Evolutionary conservation across 2,329 filamentous ascomycete species (phyloP), one percentile per base, ranked within the genome.

Genomic region (Fusarium sp.): DNA sequence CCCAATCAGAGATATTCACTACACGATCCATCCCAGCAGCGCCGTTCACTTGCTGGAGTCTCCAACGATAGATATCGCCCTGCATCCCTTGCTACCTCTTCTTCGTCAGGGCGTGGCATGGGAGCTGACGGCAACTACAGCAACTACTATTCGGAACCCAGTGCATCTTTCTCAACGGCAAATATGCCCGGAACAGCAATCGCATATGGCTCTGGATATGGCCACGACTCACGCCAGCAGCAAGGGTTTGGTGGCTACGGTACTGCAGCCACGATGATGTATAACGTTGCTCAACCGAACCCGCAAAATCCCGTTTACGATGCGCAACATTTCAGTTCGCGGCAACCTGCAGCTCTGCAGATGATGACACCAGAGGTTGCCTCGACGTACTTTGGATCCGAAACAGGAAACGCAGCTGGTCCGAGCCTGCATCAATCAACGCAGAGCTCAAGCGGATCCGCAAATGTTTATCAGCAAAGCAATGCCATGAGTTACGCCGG

Each of bases 301-400:
- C 82, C 85, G 70, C 87, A 88, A 81, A 84, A 83, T 82, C 80
- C 88, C 83, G 85, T 91, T 82, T 97, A 97, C 83, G 92, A 95
- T 80, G 84, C 89, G 77, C 88, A 90, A 78, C 91, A 91, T 78
- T 97, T 94, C 83, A 87, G 90, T 77, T 84, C 90, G 74, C 90
- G 92, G 84, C 92, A 94, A 78, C 88, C 91, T 82, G 89, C 91
- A 85, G 88, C 87, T 66, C 88, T 96, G 82, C 92, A 94, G 79
- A 92, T 94, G 82, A 85, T 88, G 79, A 71, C 78, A 41, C 77
- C 78, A 9, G 79, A 81, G 53, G 78, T 80, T 51, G 73, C 91
- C 78, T 86, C 91, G 83, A 91, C 91, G 77, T 97, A 96, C 84
- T 94, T 94, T 81, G 74, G 69, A 57, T 76, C 80, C 20, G 79